A percentile compares a stretch with the other conserved stretches of the same genome.
Evolutionary conservation across 441 rosid genomes (phyloP).

Genomic region (Iberis amara): DNA sequence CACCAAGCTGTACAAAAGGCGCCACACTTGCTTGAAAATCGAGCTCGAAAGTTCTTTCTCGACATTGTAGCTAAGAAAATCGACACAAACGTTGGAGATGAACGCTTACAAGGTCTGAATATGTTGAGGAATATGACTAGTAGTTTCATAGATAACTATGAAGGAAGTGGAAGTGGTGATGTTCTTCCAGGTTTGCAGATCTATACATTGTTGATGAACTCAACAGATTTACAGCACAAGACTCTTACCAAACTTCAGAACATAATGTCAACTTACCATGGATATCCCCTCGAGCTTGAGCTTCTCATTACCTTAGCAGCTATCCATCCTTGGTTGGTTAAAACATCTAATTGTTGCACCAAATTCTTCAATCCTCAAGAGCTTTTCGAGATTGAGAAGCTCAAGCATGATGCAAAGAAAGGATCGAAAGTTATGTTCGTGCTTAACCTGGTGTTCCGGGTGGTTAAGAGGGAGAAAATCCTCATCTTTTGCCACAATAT

Average conservation of each 20-base stretch:
- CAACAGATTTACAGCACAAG: slow-evolving; percentile 61
- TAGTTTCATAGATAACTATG: slow-evolving; percentile 73
- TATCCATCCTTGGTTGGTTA: slow-evolving; percentile 80
- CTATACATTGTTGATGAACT: slow-evolving; percentile 83
- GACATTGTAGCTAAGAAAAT: slow-evolving; percentile 78
- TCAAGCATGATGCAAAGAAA: slow-evolving; percentile 53
- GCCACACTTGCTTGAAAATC: slow-evolving; percentile 56
- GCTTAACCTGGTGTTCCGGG: slow-evolving; percentile 68
- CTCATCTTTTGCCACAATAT: slow-evolving; percentile 89
- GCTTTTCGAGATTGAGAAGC: slow-evolving; percentile 47
- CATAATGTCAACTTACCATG: slow-evolving; percentile 51
- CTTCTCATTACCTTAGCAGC: slow-evolving; percentile 82
- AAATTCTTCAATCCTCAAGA: slow-evolving; percentile 51
- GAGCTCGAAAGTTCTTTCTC: slow-evolving; percentile 77
- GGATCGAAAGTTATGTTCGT: slow-evolving; percentile 94
- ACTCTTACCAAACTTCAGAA: slow-evolving; percentile 54
- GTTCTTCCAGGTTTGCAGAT: slow-evolving; percentile 85
- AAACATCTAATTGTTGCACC: slow-evolving; percentile 52
- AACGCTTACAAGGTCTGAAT: slow-evolving; percentile 68
- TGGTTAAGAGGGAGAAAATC: slow-evolving; percentile 66
- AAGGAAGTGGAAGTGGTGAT: slow-evolving; percentile 56
- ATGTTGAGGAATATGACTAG: slow-evolving; percentile 67
- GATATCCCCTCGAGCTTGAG: slow-evolving; percentile 78
- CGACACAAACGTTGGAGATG: slow-evolving; percentile 53
- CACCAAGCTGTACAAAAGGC: slow-evolving; percentile 44